These are phyloP conservation scores for Arxiozyma heterogenica DNA, from an alignment of 1,139 yeast genomes.

Conservation along the genomic window DNA sequence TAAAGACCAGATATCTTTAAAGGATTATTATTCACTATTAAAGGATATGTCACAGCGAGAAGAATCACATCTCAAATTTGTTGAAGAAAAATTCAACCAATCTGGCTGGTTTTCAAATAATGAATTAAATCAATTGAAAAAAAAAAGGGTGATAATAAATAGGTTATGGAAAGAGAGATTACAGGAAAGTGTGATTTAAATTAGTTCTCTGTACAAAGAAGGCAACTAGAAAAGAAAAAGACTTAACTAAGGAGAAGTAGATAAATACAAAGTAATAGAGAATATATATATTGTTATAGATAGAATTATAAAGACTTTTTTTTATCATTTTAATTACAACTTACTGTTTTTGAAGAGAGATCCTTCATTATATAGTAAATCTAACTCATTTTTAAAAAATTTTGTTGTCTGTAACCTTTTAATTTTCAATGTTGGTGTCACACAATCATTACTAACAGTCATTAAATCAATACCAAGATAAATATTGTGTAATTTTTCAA, in stretches of 20 bases:
- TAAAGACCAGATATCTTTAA: constrained; percentile 14
- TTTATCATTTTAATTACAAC: constrained; percentile 6
- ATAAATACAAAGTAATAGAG: not conserved
- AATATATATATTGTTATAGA: not conserved
- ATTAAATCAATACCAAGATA: constrained; percentile 57
- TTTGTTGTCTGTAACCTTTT: constrained; percentile 53
- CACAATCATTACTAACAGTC: constrained; percentile 49
- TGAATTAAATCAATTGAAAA: constrained; percentile 18
- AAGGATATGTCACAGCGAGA: constrained; percentile 22
- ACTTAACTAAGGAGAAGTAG: not conserved
- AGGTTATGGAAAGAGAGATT: constrained; percentile 28
- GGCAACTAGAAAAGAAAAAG: not conserved
- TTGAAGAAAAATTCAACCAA: constrained; percentile 19
- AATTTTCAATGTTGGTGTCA: constrained; percentile 71
- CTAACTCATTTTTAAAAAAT: constrained; percentile 41
- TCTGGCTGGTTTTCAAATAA: constrained; percentile 27
- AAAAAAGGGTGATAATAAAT: constrained; percentile 21
- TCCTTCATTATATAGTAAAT: constrained; percentile 55
- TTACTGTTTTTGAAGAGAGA: constrained; percentile 28
- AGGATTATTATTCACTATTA: constrained; percentile 19
- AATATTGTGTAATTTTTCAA: constrained; percentile 59
- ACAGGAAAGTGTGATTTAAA: constrained; percentile 1
- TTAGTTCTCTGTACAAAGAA: not conserved
- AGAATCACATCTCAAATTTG: constrained; percentile 20
- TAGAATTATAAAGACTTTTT: no score